Evolutionary conservation across 805 yeast genomes (phyloP).

Genomic region (Suhomyces emberorum): DNA sequence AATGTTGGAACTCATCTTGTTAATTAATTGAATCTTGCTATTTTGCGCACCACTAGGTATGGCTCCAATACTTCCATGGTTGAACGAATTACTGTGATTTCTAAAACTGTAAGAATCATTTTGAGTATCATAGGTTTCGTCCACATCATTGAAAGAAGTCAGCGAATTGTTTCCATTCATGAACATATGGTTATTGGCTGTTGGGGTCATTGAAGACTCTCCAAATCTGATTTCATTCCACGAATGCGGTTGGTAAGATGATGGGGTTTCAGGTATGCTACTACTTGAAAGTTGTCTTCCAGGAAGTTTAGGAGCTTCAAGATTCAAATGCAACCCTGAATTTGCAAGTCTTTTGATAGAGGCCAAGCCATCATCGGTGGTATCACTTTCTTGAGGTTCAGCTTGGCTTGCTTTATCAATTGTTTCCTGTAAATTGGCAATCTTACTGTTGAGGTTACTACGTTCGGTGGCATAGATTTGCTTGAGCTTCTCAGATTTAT

Average conservation of each 20-base stretch:
- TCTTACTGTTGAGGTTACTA: slow-evolving; percentile 22
- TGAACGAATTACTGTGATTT: slow-evolving; percentile 1
- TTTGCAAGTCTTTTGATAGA: slow-evolving; percentile 2
- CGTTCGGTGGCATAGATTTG: slow-evolving; percentile 31
- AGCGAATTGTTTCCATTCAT: slow-evolving; percentile 12
- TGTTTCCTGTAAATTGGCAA: slow-evolving; percentile 20
- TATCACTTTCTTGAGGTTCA: neutral
- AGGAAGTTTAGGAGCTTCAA: slow-evolving; percentile 12
- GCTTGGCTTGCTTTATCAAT: slow-evolving; percentile 9
- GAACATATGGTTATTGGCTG: neutral
- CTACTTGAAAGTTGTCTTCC: slow-evolving; percentile 4
- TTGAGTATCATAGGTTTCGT: slow-evolving; percentile 5
- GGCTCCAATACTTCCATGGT: slow-evolving; percentile 3
- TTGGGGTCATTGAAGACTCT: slow-evolving; percentile 43
- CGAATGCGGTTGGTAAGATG: neutral
- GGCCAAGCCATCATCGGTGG: neutral
- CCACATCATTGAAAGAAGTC: slow-evolving; percentile 12
- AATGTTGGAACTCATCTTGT: slow-evolving; percentile 72
- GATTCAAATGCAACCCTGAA: slow-evolving; percentile 13
- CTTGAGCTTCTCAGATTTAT: slow-evolving; percentile 30
- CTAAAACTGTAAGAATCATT: neutral
- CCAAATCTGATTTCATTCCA: slow-evolving; percentile 36
- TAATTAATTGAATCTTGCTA: slow-evolving; percentile 56
- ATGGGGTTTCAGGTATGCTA: slow-evolving; percentile 6
- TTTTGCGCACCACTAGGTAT: slow-evolving; percentile 12